Evolutionary conservation across 352 stramenopile species (phyloP), one percentile per base, ranked within the genome.

Genomic region (Globisporangium polare): DNA sequence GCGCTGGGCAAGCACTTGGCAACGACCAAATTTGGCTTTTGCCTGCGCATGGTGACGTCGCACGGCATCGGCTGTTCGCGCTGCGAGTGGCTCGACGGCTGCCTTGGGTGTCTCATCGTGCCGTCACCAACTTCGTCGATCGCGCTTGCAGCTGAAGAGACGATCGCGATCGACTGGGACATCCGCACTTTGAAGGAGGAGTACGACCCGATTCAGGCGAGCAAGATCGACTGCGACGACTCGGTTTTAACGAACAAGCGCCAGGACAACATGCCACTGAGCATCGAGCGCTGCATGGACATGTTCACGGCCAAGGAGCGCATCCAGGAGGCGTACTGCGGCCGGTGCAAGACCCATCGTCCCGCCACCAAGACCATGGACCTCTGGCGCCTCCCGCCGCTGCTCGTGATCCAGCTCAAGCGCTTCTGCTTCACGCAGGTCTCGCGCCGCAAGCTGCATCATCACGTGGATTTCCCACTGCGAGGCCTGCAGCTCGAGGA

Each of bases 401-500:
- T 99, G 47, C 77, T 99, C 5, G 97, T 99, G n/a, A 98, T 99
- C 59, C 97, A 99, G 46, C 79, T 99, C n/a, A 99, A 99, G 71
- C 91, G 98, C 17, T 99, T 99, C 68, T 97, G 98, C 66, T 99
- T 95, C 59, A 99, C 96, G n/a, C 81, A 96, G 66, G 78, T 85
- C 24, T 88, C 80, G 12, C 79, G 91, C 24, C 78, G 95, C 62
- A 99, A 99, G 75, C 74, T 99, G 58, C 90, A 98, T 35, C 95
- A 98, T 61, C 80, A 98, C 9, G 96, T 99, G 35, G 80, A 97
- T 37, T 99, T 99, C 65, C 96, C 96, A 7, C 68, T 99, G 6
- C 86, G 92, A 65, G 94, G 95, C 10, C 73, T 99, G 24, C 80
- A 98, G 66, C 70, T 99, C 24, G 67, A 76, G 17, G 72, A 80